Base-by-base conservation (phyloP, 345 rosid species). In the Atalantia buxifolia region DNA sequence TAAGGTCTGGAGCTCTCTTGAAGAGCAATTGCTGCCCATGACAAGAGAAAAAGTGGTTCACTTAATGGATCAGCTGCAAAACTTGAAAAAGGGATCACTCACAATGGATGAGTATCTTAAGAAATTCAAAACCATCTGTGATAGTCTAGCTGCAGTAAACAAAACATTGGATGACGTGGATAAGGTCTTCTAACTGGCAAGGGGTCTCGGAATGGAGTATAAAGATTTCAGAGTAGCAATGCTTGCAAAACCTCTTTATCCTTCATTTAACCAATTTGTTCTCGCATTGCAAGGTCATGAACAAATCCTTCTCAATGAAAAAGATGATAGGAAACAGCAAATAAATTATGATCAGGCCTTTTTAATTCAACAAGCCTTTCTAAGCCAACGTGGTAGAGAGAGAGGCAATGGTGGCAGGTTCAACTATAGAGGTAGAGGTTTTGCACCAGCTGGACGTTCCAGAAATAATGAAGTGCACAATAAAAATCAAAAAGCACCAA, bases 231-330 rank as follows among this genome's bases (percentile, higher is more conserved):
- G 1, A 18, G 7, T 48, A 30, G 31, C 12, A 48, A 65, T 65
- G 71, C 30, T 75, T 25, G 50, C 71, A 28, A 64, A 75, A 75
- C 63, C 78, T 28, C 71, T n/a, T 21, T 64, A 75, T 45, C 77
- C 45, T 63, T 12, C 61, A 12, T 63, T 63, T 18, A 75, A 63
- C 25, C 14, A 75, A 62, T 75, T 75, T 45, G 18, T 62, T 13
- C 42, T 75, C 12, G 48, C 50, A 5, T 28, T 76, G 13, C 24
- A 65, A 2, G 50, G 65, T 6, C n/a, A 56, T 24, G 36, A 76
- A 12, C 14, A 50, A 66, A 25, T 9, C 12, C 8, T 12, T 0
- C 6, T 13, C 14, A 3, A 63, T 53, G 59, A 53, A 5, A 19
- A 4, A 4, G 6, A 53, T 14, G 22, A 53, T 4, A 53, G 18